phyloP scores from a whole-genome alignment of 371 early-diverging fungal species.

The Batrachochytrium dendrobatidis region DNA sequence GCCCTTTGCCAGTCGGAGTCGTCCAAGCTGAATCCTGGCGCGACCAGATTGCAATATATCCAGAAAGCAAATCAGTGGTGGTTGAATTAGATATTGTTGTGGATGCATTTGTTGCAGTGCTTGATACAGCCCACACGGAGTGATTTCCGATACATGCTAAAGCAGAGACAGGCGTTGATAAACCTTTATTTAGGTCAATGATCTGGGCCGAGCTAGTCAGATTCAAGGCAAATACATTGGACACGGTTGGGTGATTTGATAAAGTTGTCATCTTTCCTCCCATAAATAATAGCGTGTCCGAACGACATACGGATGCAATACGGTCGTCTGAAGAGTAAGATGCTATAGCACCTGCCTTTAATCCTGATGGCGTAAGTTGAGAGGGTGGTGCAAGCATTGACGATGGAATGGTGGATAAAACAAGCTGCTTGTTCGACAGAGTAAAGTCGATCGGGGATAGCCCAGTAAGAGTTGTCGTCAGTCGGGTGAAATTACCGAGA shows the following conservation, averaged over 20 bases:
- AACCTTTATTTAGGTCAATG: background rate
- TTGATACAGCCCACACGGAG: background rate
- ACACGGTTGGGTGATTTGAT: no score
- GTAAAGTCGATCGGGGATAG: background rate
- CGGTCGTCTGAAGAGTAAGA: no score
- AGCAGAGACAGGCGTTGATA: background rate
- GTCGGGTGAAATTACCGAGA: constrained; percentile 1
- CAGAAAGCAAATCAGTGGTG: background rate
- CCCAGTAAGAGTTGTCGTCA: background rate
- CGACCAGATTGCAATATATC: background rate
- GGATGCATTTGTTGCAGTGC: background rate
- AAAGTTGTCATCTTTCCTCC: no score
- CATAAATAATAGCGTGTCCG: no score
- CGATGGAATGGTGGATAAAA: no score
- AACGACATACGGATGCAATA: no score
- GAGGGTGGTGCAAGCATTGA: no score
- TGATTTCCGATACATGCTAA: background rate
- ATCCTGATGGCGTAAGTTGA: no score
- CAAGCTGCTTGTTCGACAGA: background rate
- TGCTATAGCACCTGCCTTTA: no score
- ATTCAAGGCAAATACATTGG: background rate
- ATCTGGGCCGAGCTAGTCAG: background rate
- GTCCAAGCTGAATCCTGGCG: background rate
- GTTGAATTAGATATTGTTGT: background rate
- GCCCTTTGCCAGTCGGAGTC: background rate